Conservation (phyloP, 208 protist genomes). For the Acanthamoeba culbertsoni region DNA sequence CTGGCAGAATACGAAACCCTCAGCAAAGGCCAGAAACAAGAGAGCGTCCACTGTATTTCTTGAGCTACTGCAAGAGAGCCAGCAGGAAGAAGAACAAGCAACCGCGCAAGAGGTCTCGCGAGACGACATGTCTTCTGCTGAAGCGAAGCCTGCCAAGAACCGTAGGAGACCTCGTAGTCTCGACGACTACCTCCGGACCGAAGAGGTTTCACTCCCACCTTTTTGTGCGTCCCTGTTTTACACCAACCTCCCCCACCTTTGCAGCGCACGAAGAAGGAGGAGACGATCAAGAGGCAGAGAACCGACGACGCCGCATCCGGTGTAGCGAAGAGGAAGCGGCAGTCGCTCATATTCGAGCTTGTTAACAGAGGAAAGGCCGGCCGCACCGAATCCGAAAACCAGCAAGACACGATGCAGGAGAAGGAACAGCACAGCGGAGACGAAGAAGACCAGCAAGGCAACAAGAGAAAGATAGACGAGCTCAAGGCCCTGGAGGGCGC, state of each 20-base stretch:
- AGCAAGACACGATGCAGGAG: neutral
- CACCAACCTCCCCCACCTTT: neutral
- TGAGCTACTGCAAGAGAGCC: neutral
- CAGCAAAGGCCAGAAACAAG: neutral
- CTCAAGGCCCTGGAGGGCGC: too few relatives aligned
- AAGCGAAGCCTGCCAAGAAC: neutral
- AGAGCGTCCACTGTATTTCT: neutral
- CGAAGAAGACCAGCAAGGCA: too few relatives aligned
- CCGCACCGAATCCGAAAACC: neutral
- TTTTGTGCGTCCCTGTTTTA: neutral
- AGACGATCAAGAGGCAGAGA: neutral
- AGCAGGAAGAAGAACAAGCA: neutral
- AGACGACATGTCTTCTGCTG: neutral
- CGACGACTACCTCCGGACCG: neutral
- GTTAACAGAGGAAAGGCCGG: neutral
- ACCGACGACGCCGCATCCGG: neutral
- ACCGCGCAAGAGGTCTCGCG: neutral
- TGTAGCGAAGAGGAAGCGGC: neutral
- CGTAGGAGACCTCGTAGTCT: neutral
- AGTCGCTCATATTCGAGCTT: conserved; percentile 8
- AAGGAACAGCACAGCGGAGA: neutral
- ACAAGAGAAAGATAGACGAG: neutral
- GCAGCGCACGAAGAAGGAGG: neutral
- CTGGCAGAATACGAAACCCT: conserved; percentile 1
- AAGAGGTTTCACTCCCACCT: neutral